Evolutionary conservation across 140 eudicot species (phyloP).

Genomic region (Bidens hawaiensis): DNA sequence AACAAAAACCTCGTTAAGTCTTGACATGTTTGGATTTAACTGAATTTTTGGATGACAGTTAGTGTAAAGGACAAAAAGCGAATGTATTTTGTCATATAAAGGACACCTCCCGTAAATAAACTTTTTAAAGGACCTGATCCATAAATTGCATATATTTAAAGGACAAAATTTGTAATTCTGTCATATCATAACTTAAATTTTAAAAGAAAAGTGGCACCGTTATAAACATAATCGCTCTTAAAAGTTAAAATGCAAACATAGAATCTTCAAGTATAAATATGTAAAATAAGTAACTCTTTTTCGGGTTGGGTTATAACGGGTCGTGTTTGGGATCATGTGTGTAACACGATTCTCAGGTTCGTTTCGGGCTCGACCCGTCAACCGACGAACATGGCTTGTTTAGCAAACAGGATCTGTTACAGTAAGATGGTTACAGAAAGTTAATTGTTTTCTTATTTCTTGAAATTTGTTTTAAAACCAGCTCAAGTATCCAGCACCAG

Average conservation of each 20-base stretch:
- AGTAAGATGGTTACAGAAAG: background rate
- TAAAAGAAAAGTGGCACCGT: background rate
- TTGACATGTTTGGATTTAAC: too few relatives aligned
- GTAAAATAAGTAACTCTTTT: background rate
- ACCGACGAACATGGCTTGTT: too few relatives aligned
- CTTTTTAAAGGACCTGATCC: too few relatives aligned
- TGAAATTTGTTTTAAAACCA: slow-evolving; percentile 12
- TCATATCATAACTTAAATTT: background rate
- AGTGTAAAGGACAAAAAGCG: too few relatives aligned
- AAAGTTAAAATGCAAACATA: background rate
- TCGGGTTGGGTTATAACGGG: background rate
- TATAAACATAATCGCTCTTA: too few relatives aligned
- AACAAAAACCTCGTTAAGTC: too few relatives aligned
- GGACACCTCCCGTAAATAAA: too few relatives aligned
- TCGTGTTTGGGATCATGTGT: background rate
- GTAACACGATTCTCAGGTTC: background rate
- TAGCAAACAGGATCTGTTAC: background rate
- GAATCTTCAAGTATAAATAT: background rate
- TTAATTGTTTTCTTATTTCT: background rate
- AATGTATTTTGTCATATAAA: too few relatives aligned
- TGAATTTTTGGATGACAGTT: too few relatives aligned
- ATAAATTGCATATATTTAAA: too few relatives aligned
- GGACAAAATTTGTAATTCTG: too few relatives aligned
- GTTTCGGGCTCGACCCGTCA: background rate
- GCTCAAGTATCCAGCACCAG: slow-evolving; percentile 92